Percentiles rank a stretch among this genome's conserved stretches.
These are phyloP conservation scores for Alternaria gaisen DNA, from an alignment of 2,329 filamentous ascomycete genomes.

Conservation along the genomic window DNA sequence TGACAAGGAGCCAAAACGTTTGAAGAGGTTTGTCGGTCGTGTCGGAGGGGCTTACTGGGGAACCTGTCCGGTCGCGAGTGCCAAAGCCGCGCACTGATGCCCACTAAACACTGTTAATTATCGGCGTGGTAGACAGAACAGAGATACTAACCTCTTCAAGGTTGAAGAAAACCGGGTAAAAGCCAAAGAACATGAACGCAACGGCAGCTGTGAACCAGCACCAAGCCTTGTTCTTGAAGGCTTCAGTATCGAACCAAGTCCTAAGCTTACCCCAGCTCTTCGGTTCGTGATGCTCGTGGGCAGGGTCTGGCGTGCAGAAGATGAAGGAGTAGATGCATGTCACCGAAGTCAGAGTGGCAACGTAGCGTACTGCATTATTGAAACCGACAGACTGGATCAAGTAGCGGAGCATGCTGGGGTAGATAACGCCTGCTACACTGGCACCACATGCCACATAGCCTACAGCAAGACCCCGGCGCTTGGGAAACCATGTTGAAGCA, in stretches of 20 bases:
- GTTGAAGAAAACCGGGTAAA: constrained; percentile 63
- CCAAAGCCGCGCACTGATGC: constrained; percentile 56
- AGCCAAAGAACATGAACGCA: constrained; percentile 61
- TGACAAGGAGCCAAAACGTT: constrained; percentile 60
- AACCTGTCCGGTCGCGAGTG: constrained; percentile 39
- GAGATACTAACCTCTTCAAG: constrained; percentile 56
- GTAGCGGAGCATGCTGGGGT: constrained; percentile 58
- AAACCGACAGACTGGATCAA: constrained; percentile 56
- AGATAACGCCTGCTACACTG: constrained; percentile 57
- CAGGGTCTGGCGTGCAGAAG: constrained; percentile 56
- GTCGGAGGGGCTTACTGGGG: constrained; percentile 14
- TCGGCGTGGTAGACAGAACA: not conserved
- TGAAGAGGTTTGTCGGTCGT: constrained; percentile 49
- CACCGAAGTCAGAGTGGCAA: constrained; percentile 53
- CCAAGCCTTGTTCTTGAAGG: constrained; percentile 56
- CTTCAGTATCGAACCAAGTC: constrained; percentile 57
- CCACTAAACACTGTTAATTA: constrained; percentile 50
- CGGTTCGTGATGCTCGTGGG: constrained; percentile 49
- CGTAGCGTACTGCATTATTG: constrained; percentile 55
- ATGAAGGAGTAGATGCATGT: constrained; percentile 55
- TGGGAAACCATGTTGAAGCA: constrained; percentile 60
- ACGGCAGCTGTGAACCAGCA: constrained; percentile 56
- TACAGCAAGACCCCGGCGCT: constrained; percentile 58
- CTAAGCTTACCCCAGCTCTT: constrained; percentile 50
- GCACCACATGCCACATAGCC: constrained; percentile 62